Base-by-base conservation (phyloP, 2,329 filamentous ascomycete genomes). In the Diplodia sapinea region DNA sequence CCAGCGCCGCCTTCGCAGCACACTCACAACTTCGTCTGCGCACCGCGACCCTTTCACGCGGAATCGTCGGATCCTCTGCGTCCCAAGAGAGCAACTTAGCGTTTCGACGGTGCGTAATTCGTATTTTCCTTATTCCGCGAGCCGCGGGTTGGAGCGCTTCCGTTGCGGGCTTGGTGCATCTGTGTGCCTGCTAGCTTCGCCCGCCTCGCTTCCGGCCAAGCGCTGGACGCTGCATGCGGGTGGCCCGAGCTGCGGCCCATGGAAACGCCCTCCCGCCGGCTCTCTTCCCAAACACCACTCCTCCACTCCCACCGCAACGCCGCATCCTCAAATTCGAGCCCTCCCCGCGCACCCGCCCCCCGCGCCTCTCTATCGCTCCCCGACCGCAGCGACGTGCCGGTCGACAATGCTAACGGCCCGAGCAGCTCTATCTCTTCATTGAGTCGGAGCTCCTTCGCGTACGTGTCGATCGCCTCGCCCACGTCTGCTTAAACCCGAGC, bases 371-470 rank as follows among this genome's bases (percentile, higher is more conserved):
- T 33, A 38, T 31, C 40, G 7, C 55, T 61, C 47, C 26, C 54
- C 65, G 36, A 38, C 40, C 23, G 6, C 57, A 26, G 26, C 57
- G 38, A 51, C 64, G 38, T 11, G 64, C 52, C 23, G n/a, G 20
- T 36, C 66, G 31, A 51, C 56, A 55, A 67, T 63, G 66, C 66
- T 67, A 52, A 67, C 38, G 43, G 12, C 38, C 57, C 33, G 38
- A 40, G 49, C 59, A 56, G 57, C 66, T 62, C 66, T 52, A 55
- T 67, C 52, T 67, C 66, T 67, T 67, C 49, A 55, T 38, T 55
- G 56, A 63, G 66, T 62, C 47, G 56, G 66, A 61, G 54, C 55
- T 54, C 33, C 65, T 59, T 67, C 65, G 65, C 65, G 43, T 67
- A 56, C 55, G 49, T 23, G 55, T 62, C 65, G 55, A 67, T 62